Conservation (phyloP, 1,284 basidiomycete species). For the Jaminaea rosea region DNA sequence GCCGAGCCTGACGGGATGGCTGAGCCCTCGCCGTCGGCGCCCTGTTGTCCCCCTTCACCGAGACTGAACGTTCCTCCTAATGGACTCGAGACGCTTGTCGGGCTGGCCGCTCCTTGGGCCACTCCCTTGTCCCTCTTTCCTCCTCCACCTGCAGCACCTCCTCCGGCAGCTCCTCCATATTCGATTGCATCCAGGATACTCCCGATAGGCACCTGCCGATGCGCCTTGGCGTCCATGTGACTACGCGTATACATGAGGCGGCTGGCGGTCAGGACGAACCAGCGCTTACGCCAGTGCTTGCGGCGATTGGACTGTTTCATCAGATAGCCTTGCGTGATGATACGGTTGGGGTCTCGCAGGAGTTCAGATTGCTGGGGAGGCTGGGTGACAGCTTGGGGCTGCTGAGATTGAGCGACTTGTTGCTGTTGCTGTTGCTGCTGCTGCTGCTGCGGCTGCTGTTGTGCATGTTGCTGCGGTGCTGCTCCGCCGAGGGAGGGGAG, state of each 20-base stretch:
- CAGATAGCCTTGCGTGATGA: constrained; percentile 64
- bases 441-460: background rate
- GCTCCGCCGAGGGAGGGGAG: constrained; percentile 14
- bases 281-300: constrained; percentile 81
- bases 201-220: constrained; percentile 72
- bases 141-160: too few relatives aligned
- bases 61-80: too few relatives aligned
- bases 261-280: constrained; percentile 48
- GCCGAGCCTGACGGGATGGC: too few relatives aligned
- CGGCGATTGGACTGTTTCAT: constrained; percentile 93
- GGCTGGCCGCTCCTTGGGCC: too few relatives aligned
- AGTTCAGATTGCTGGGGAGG: constrained; percentile 1
- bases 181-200: constrained; percentile 89
- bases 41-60: too few relatives aligned
- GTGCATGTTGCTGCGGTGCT: background rate
- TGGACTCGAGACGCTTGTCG: too few relatives aligned
- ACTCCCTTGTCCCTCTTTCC: too few relatives aligned
- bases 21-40: too few relatives aligned
- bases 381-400: background rate
- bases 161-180: too few relatives aligned
- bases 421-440: constrained; percentile 1
- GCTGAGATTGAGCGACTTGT: background rate
- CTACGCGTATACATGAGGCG: constrained; percentile 47
- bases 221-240: constrained; percentile 63
- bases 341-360: constrained; percentile 30